phyloP scores from a whole-genome alignment of 2,329 filamentous ascomycete genomes.

The Graphilbum sp. region DNA sequence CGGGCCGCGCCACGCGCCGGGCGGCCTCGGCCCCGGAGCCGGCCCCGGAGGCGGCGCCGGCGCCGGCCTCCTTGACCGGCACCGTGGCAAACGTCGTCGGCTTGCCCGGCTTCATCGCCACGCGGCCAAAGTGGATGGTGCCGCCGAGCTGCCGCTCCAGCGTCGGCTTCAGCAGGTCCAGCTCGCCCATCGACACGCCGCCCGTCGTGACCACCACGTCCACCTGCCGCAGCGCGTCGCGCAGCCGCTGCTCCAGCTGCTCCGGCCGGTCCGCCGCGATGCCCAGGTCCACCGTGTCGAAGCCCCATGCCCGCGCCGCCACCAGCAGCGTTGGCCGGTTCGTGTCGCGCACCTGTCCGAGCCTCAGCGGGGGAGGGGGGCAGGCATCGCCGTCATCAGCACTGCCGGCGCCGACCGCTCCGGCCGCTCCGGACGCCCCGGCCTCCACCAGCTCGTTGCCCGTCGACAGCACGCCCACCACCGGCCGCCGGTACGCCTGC shows the following conservation, averaged over 20 bases:
- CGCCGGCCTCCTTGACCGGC: slow-evolving; percentile 37
- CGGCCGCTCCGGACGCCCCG: slow-evolving; percentile 19
- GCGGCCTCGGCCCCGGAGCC: background rate
- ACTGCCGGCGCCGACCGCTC: too few relatives aligned
- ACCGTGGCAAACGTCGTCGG: slow-evolving; percentile 93
- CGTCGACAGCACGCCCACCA: slow-evolving; percentile 78
- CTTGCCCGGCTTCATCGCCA: slow-evolving; percentile 96
- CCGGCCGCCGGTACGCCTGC: slow-evolving; percentile 55
- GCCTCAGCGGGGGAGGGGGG: too few relatives aligned
- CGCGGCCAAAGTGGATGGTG: slow-evolving; percentile 89
- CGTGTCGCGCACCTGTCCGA: slow-evolving; percentile 84
- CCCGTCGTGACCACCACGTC: slow-evolving; percentile 85
- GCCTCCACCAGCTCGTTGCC: slow-evolving; percentile 76
- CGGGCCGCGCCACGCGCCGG: slow-evolving; percentile 41
- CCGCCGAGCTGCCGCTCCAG: slow-evolving; percentile 81
- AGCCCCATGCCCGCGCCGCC: slow-evolving; percentile 58
- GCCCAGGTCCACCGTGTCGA: slow-evolving; percentile 66
- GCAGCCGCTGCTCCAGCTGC: slow-evolving; percentile 60
- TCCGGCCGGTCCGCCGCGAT: slow-evolving; percentile 64
- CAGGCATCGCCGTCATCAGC: slow-evolving; percentile 3
- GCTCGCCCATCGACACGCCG: slow-evolving; percentile 94
- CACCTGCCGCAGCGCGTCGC: slow-evolving; percentile 53
- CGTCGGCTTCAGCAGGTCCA: slow-evolving; percentile 90
- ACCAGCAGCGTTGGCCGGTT: slow-evolving; percentile 80
- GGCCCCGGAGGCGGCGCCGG: background rate